Evolutionary conservation across 208 protist species (phyloP).

Genomic region (Paratrypanosoma confusum): DNA sequence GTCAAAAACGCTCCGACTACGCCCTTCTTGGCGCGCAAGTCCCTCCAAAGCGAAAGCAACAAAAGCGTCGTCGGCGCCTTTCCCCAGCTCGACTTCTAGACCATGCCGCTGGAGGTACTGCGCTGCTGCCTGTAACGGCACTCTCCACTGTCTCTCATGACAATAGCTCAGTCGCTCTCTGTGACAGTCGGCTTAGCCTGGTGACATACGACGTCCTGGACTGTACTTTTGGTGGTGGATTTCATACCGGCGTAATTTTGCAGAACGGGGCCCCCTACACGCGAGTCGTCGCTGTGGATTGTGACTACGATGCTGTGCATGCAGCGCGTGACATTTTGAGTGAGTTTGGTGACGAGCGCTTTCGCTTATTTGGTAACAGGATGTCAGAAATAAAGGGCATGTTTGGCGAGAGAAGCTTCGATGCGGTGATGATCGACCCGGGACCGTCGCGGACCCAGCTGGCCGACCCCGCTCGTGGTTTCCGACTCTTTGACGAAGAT

Average conservation of each 20-base stretch:
- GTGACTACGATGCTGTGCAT: slow-evolving; percentile 35
- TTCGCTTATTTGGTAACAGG: slow-evolving; percentile 53
- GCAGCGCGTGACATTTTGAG: slow-evolving; percentile 30
- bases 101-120: no score
- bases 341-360: slow-evolving; percentile 57
- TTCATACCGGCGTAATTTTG: slow-evolving; percentile 68
- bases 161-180: neutral
- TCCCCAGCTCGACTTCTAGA: no score
- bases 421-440: slow-evolving; percentile 80
- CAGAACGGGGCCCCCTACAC: slow-evolving; percentile 76
- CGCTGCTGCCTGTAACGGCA: no score
- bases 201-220: slow-evolving; percentile 80
- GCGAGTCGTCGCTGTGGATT: slow-evolving; percentile 77
- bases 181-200: slow-evolving; percentile 14
- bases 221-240: slow-evolving; percentile 76
- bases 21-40: no score
- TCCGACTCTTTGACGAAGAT: slow-evolving; percentile 56
- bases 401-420: slow-evolving; percentile 78
- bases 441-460: slow-evolving; percentile 70
- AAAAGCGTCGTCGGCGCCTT: no score
- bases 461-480: slow-evolving; percentile 62
- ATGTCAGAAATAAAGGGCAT: slow-evolving; percentile 75
- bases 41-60: no score
- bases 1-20: no score
- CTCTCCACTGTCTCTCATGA: neutral